phyloP scores from a whole-genome alignment of 805 yeast genomes.

The Pichia heedii region DNA sequence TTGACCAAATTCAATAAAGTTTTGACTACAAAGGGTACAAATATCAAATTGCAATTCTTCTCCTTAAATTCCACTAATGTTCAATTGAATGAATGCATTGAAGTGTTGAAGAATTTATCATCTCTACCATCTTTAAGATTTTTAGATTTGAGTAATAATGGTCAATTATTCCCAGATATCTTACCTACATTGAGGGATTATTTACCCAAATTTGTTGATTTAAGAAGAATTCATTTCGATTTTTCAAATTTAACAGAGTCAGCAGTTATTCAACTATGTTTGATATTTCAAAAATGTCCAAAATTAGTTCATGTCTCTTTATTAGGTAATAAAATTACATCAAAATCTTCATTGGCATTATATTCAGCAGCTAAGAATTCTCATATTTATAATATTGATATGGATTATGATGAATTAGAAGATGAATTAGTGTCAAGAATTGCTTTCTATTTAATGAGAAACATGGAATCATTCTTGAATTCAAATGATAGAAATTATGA shows the following conservation, averaged over 20 bases:
- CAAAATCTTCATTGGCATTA: conserved; percentile 38
- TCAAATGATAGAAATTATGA: not conserved
- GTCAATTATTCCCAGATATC: conserved; percentile 43
- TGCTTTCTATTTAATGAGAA: conserved; percentile 48
- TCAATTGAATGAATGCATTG: conserved; percentile 29
- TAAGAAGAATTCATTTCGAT: conserved; percentile 47
- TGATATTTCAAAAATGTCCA: conserved; percentile 38
- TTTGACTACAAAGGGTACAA: conserved; percentile 22
- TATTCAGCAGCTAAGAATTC: conserved; percentile 42
- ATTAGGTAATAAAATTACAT: conserved; percentile 40
- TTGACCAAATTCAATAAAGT: conserved; percentile 37
- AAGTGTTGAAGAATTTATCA: conserved; percentile 31
- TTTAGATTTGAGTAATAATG: conserved; percentile 45
- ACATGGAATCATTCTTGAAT: conserved; percentile 40
- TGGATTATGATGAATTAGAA: conserved; percentile 40
- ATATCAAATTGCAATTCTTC: conserved; percentile 36
- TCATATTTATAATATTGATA: conserved; percentile 41
- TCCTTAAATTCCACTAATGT: conserved; percentile 45
- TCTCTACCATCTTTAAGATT: conserved; percentile 35
- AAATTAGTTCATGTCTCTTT: conserved; percentile 44
- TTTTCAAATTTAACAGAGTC: conserved; percentile 40
- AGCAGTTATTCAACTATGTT: conserved; percentile 40
- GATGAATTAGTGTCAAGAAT: conserved; percentile 46
- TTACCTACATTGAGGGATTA: conserved; percentile 35
- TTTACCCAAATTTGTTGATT: conserved; percentile 36